A percentile compares a stretch with the other conserved stretches of the same genome.
These are phyloP conservation scores for Colletotrichum chlorophyti DNA, from an alignment of 2,329 filamentous ascomycete species.

Conservation along the genomic window DNA sequence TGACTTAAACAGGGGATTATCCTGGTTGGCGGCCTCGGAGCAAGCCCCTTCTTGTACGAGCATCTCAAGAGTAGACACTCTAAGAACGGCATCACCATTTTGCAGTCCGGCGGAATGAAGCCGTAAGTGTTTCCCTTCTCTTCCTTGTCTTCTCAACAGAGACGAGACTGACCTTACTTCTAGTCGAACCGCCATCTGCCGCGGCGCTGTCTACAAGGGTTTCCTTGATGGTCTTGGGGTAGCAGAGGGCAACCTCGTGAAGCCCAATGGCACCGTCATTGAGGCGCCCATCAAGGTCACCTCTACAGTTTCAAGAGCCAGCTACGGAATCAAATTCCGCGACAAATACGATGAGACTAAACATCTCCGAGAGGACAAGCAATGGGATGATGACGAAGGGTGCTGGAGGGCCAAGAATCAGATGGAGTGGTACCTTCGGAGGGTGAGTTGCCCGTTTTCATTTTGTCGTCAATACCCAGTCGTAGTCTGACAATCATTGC, in stretches of 20 bases:
- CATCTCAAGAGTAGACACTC: conserved; percentile 16
- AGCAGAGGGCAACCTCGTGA: conserved; percentile 4
- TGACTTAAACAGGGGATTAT: conserved; percentile 42
- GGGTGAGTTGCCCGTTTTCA: too few species aligned
- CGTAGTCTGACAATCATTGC: not conserved
- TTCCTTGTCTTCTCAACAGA: not conserved
- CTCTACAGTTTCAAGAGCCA: not conserved
- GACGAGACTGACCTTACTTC: not conserved
- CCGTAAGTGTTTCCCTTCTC: conserved; percentile 45
- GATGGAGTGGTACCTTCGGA: not conserved
- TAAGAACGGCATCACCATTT: conserved; percentile 31
- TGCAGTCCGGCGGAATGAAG: conserved; percentile 37
- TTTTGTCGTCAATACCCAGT: not conserved
- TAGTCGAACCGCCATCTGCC: conserved; percentile 43
- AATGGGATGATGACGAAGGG: not conserved
- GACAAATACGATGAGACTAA: not conserved
- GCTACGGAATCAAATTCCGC: not conserved
- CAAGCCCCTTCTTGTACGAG: conserved; percentile 36
- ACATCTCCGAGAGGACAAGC: not conserved
- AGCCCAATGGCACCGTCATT: not conserved
- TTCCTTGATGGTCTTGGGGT: not conserved
- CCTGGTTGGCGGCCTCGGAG: conserved; percentile 46
- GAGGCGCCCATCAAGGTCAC: not conserved
- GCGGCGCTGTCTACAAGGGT: conserved; percentile 39
- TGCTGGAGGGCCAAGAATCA: not conserved